Base-by-base conservation (phyloP, 2,329 filamentous ascomycete species). In the Colletotrichum somersetense region DNA sequence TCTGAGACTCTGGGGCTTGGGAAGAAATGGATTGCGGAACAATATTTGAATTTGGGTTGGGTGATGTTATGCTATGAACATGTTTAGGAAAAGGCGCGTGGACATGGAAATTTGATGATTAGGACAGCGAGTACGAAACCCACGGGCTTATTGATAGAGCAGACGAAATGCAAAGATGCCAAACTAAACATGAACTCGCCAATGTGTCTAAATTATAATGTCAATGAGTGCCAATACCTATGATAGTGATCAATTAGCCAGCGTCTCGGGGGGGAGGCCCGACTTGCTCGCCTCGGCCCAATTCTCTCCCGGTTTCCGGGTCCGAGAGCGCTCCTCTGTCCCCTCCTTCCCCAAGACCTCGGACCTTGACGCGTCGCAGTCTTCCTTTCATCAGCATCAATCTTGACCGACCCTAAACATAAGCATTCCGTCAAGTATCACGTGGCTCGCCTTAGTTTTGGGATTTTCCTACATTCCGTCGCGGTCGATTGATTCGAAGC, bases 251-350 rank as follows among this genome's bases (percentile, higher is more conserved):
- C 4, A 7, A 42, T 16, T 40, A 10, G 0, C 40, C 35, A n/a
- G 3, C 6, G 7, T 30, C 1, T n/a, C 35, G 18, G 12, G 18
- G 6, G 23, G 14, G n/a, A n/a, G 33, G 14, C 7, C n/a, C 48
- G 62, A 3, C 26, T 26, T 30, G 67, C 50, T 67, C 62, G 59
- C 61, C 48, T 72, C 70, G 59, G 70, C 66, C 46, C 48, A 72
- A 62, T 44, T 14, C 65, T 26, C 23, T 18, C 44, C 59, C 70
- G 66, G 38, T 12, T 30, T 50, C 59, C 70, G 70, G 38, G 16
- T 46, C 59, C 61, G 59, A 69, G 55, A 40, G 14, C 20, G 20
- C 40, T 10, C 42, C 11, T 30, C 30, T 30, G 30, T 30, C 30
- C 30, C 30, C 30, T 30, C 30, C 30, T 30, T 30, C 30, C 30